Conservation (phyloP, 768 basidiomycete genomes). For the Tricholoma terreum region DNA sequence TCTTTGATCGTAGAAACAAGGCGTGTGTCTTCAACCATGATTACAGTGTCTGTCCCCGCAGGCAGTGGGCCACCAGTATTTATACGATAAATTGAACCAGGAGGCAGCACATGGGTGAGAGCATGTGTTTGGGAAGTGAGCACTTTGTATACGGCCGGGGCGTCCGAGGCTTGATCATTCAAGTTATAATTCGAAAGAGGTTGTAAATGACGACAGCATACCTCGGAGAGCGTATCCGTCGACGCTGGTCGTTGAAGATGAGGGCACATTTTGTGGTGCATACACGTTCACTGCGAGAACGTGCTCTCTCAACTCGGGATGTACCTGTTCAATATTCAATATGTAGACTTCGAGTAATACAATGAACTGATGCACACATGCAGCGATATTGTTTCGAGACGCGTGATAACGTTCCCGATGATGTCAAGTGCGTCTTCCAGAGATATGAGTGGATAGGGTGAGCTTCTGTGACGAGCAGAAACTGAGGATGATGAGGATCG, state of each 20-base stretch:
- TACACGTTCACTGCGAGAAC: slow-evolving; percentile 75
- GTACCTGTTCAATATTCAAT: slow-evolving; percentile 45
- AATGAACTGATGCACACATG: slow-evolving; percentile 35
- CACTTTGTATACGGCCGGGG: slow-evolving; percentile 65
- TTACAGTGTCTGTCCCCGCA: slow-evolving; percentile 67
- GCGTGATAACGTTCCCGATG: slow-evolving; percentile 47
- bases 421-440: slow-evolving; percentile 61
- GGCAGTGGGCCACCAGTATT: slow-evolving; percentile 88
- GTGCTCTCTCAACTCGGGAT: slow-evolving; percentile 54
- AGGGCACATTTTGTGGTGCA: slow-evolving; percentile 63
- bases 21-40: slow-evolving; percentile 93
- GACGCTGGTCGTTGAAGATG: slow-evolving; percentile 70
- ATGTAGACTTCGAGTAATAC: background rate
- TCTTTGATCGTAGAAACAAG: slow-evolving; percentile 53
- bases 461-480: slow-evolving; percentile 67
- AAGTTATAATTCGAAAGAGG: background rate
- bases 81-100: slow-evolving; percentile 63
- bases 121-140: slow-evolving; percentile 54
- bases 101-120: slow-evolving; percentile 45
- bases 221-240: slow-evolving; percentile 86
- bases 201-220: slow-evolving; percentile 27
- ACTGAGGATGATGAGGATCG: slow-evolving; percentile 37
- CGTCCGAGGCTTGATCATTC: slow-evolving; percentile 50
- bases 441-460: slow-evolving; percentile 71
- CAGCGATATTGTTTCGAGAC: slow-evolving; percentile 36